phyloP scores from a whole-genome alignment of 2,329 filamentous ascomycete genomes.

The Sporothrix curviconia region DNA sequence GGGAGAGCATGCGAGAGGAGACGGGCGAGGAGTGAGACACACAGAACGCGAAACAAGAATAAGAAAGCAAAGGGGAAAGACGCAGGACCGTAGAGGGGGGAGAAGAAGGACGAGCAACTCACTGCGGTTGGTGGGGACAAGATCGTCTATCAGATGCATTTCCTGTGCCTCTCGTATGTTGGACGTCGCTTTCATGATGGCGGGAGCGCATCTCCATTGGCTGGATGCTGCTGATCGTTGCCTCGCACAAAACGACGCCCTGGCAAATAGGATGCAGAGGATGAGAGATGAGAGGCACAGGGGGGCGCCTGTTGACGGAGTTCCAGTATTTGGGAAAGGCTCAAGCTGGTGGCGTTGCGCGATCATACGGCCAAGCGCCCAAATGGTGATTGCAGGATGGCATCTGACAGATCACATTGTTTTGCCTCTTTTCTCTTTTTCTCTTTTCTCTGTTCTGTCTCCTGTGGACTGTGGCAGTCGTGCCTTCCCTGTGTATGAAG shows the following conservation, averaged over 20 bases:
- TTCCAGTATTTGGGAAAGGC: neutral
- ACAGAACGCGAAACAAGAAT: neutral
- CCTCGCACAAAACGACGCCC: neutral
- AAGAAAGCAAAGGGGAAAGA: constrained; percentile 5
- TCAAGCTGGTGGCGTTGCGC: too few relatives aligned
- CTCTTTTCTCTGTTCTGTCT: neutral
- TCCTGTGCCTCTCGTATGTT: too few relatives aligned
- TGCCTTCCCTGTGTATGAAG: neutral
- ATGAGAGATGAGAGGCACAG: neutral
- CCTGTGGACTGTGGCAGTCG: neutral
- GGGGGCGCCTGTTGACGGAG: too few relatives aligned
- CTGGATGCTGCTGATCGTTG: neutral
- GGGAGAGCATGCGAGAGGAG: too few relatives aligned
- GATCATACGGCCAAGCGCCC: too few relatives aligned
- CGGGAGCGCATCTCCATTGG: neutral
- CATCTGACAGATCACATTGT: constrained; percentile 7
- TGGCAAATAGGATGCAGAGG: constrained; percentile 9
- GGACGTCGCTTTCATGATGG: too few relatives aligned
- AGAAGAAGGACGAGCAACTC: neutral
- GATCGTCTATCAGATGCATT: neutral
- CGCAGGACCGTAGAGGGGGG: neutral
- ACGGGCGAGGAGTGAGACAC: neutral
- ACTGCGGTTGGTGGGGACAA: too few relatives aligned
- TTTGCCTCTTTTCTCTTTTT: too few relatives aligned
- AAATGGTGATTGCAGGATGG: neutral